Conservation (phyloP, 2,329 filamentous ascomycete species). For the Penicillium nordicum region DNA sequence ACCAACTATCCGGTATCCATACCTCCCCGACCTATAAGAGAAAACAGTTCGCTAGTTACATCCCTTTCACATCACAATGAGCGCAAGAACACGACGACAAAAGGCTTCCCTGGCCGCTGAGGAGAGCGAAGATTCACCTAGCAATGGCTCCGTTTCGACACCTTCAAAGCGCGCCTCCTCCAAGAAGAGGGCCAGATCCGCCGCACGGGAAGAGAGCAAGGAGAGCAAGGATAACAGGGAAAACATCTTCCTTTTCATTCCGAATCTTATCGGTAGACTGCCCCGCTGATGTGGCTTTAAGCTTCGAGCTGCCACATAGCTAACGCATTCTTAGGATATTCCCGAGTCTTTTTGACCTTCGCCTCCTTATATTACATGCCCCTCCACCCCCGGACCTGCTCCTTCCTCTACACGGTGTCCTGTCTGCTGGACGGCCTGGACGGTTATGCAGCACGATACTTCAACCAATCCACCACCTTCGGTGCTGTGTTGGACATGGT, state of each 20-base stretch:
- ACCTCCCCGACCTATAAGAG: neutral
- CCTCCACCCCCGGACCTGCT: conserved; percentile 93
- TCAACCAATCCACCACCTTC: conserved; percentile 91
- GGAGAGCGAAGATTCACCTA: conserved; percentile 30
- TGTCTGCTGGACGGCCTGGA: conserved; percentile 95
- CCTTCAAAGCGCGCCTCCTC: conserved; percentile 28
- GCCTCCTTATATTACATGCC: conserved; percentile 99
- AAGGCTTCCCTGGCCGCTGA: conserved; percentile 35
- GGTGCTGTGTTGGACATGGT: conserved; percentile 99
- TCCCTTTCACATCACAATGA: conserved; percentile 28
- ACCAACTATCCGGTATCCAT: neutral
- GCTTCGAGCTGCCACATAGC: neutral
- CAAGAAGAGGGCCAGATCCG: conserved; percentile 28
- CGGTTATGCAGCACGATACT: conserved; percentile 80
- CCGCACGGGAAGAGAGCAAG: conserved; percentile 33
- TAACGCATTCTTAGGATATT: conserved; percentile 58
- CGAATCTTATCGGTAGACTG: conserved; percentile 71
- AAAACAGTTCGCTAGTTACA: neutral
- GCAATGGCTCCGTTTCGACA: conserved; percentile 32
- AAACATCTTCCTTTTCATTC: conserved; percentile 79
- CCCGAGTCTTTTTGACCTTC: conserved; percentile 74
- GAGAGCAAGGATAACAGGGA: conserved; percentile 62
- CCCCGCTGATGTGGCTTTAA: neutral
- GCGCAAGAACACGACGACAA: conserved; percentile 39
- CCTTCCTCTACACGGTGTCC: conserved; percentile 78